A percentile compares a stretch with the other conserved stretches of the same genome.
Evolutionary conservation across 2,329 filamentous ascomycete species (phyloP).

Genomic region (Paraconiothyrium sp.): DNA sequence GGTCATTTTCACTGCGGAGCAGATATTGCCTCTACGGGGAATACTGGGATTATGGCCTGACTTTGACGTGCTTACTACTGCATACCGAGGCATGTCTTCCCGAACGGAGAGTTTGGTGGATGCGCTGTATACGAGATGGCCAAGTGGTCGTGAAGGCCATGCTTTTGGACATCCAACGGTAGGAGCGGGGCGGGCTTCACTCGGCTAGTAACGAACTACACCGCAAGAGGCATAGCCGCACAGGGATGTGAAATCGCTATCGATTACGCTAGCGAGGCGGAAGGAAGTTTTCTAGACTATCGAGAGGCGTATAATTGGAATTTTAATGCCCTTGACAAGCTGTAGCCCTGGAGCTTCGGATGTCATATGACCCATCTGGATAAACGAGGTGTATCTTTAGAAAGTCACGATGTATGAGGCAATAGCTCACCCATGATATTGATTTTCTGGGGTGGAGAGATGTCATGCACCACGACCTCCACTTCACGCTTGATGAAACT

Average conservation of each 20-base stretch:
- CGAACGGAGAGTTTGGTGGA: too few species aligned
- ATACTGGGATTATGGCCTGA: too few species aligned
- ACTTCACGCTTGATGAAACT: background rate
- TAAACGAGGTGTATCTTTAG: conserved; percentile 1
- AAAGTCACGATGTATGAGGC: background rate
- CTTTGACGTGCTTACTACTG: too few species aligned
- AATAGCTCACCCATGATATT: background rate
- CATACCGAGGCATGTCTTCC: too few species aligned
- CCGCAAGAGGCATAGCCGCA: background rate
- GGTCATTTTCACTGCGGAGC: too few species aligned
- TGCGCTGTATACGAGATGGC: background rate
- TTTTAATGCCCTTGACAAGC: background rate
- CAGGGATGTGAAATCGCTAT: background rate
- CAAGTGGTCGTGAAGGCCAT: background rate
- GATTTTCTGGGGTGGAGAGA: background rate
- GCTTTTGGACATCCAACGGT: conserved; percentile 4
- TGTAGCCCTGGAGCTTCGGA: background rate
- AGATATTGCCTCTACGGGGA: too few species aligned
- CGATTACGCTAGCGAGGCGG: background rate
- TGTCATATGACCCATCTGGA: background rate
- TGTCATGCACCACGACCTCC: background rate
- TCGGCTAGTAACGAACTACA: background rate
- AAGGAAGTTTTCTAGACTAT: conserved; percentile 12
- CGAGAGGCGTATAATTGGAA: conserved; percentile 7
- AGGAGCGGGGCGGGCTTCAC: background rate